These are phyloP conservation scores for Ophiostoma ips DNA, from an alignment of 2,329 filamentous ascomycete genomes.

Conservation along the genomic window DNA sequence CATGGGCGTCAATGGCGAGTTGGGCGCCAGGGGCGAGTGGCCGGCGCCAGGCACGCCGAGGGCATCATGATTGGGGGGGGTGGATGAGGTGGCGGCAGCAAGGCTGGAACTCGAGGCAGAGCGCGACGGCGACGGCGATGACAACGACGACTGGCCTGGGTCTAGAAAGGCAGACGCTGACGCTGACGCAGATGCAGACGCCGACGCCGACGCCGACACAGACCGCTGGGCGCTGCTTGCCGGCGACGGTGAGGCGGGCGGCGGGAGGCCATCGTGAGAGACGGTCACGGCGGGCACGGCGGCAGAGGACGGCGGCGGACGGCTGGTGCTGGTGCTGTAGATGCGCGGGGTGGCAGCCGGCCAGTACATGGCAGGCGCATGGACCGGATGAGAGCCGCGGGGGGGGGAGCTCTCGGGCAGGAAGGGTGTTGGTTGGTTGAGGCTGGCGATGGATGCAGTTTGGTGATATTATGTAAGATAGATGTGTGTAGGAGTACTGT, in stretches of 20 bases:
- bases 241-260: slow-evolving; percentile 15
- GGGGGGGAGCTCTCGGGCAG: slow-evolving; percentile 23
- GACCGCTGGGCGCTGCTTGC: slow-evolving; percentile 9
- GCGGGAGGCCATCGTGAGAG: slow-evolving; percentile 46
- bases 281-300: slow-evolving; percentile 34
- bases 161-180: too few relatives aligned
- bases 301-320: slow-evolving; percentile 27
- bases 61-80: slow-evolving; percentile 21
- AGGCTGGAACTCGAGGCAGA: slow-evolving; percentile 10
- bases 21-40: slow-evolving; percentile 22
- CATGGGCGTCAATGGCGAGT: slow-evolving; percentile 38
- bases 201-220: too few relatives aligned
- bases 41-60: slow-evolving; percentile 22
- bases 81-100: slow-evolving; percentile 13
- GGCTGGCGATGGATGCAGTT: neutral
- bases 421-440: neutral
- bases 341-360: slow-evolving; percentile 72
- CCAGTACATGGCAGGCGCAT: slow-evolving; percentile 63
- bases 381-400: slow-evolving; percentile 17
- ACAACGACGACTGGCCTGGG: slow-evolving; percentile 1
- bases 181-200: too few relatives aligned
- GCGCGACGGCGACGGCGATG: slow-evolving; percentile 4
- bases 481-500: too few relatives aligned
- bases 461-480: too few relatives aligned
- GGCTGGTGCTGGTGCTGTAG: slow-evolving; percentile 64